Evolutionary conservation across 345 rosid species (phyloP).

Genomic region (Cochlearia excelsa): DNA sequence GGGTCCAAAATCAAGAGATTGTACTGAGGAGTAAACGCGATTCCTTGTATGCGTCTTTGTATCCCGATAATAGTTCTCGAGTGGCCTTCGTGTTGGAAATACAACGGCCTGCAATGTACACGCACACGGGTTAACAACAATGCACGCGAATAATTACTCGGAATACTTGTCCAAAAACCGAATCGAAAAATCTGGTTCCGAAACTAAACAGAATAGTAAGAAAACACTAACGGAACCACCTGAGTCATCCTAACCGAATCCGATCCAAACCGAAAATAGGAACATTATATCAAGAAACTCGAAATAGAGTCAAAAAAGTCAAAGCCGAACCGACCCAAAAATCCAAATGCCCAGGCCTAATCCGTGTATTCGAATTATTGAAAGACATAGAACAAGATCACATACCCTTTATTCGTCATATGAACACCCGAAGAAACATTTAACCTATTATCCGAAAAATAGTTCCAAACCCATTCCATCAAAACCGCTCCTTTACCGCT

Average conservation of each 20-base stretch:
- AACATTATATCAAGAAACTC: no score
- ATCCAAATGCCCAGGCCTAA: no score
- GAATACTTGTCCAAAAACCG: no score
- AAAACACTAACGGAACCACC: not conserved
- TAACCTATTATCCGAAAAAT: slow-evolving; percentile 52
- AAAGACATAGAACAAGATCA: slow-evolving; percentile 9
- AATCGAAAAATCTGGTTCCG: no score
- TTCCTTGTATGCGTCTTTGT: slow-evolving; percentile 47
- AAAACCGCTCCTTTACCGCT: slow-evolving; percentile 46
- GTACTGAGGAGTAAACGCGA: slow-evolving; percentile 41
- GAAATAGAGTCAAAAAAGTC: no score
- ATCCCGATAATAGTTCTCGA: slow-evolving; percentile 77
- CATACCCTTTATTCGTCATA: slow-evolving; percentile 52
- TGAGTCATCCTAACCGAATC: no score
- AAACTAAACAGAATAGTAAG: not conserved
- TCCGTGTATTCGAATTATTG: no score
- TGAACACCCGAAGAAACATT: slow-evolving; percentile 38
- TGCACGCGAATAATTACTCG: not conserved
- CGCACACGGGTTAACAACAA: slow-evolving; percentile 17
- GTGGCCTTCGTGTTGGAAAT: slow-evolving; percentile 86
- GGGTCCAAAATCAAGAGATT: slow-evolving; percentile 75
- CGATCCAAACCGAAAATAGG: no score
- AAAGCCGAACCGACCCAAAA: no score
- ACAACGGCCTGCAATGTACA: slow-evolving; percentile 55
- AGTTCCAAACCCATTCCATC: slow-evolving; percentile 79